Evolutionary conservation across 352 stramenopile species (phyloP).

Genomic region (Pythium sukuiense): DNA sequence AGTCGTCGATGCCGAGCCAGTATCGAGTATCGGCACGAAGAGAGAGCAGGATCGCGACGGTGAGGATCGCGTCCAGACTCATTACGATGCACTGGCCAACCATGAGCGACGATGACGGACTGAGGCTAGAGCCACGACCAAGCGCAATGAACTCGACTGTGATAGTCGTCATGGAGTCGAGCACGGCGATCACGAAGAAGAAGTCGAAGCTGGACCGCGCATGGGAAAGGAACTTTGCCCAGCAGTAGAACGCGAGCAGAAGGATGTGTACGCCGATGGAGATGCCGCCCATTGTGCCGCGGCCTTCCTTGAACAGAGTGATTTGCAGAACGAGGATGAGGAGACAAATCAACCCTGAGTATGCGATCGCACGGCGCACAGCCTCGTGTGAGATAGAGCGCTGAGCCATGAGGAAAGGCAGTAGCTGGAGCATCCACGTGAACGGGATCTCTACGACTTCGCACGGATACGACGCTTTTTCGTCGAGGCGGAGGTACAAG

Average conservation of each 20-base stretch:
- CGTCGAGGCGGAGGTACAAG: conserved; percentile 16
- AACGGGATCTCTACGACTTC: conserved; percentile 55
- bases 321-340: conserved; percentile 63
- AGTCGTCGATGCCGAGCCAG: conserved; percentile 83
- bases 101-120: conserved; percentile 30
- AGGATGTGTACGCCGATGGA: conserved; percentile 53
- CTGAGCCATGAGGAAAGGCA: conserved; percentile 87
- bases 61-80: conserved; percentile 58
- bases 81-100: conserved; percentile 52
- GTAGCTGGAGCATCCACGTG: conserved; percentile 72
- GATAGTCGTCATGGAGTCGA: conserved; percentile 47
- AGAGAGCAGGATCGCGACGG: conserved; percentile 70
- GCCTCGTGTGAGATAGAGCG: conserved; percentile 77
- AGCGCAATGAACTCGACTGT: conserved; percentile 53
- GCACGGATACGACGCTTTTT: conserved; percentile 49
- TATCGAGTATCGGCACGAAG: conserved; percentile 82
- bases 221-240: conserved; percentile 78
- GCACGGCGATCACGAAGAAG: conserved; percentile 67
- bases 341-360: conserved; percentile 58
- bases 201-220: conserved; percentile 82
- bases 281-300: conserved; percentile 48
- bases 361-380: conserved; percentile 66
- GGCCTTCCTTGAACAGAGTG: conserved; percentile 53
- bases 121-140: conserved; percentile 16
- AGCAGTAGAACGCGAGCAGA: conserved; percentile 71